A percentile compares a stretch with the other conserved stretches of the same genome.
Evolutionary conservation across 2,329 filamentous ascomycete genomes (phyloP).

Genomic region (Didymella arachidicola): DNA sequence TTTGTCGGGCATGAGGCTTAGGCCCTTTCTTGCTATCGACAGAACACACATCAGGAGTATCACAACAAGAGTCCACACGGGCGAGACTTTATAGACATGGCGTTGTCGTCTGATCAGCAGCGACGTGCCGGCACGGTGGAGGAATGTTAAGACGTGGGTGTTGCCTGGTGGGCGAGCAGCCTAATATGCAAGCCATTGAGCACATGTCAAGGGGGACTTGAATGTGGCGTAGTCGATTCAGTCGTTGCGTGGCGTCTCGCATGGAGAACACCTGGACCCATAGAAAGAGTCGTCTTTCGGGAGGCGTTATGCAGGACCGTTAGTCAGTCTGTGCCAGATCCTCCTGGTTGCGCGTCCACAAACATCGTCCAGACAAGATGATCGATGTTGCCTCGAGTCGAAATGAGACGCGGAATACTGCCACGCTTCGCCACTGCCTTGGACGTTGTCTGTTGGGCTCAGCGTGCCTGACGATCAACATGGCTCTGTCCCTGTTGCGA

Average conservation of each 20-base stretch:
- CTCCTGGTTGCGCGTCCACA: not conserved
- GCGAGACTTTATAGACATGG: not conserved
- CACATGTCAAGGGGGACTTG: not conserved
- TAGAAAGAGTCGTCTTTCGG: not conserved
- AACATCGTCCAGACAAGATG: not conserved
- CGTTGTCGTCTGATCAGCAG: not conserved
- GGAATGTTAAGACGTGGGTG: not conserved
- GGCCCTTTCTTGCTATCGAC: too few species aligned
- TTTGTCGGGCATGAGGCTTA: too few species aligned
- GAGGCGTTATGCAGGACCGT: conserved; percentile 7
- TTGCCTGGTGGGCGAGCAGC: not conserved
- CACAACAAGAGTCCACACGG: too few species aligned
- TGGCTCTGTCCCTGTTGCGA: not conserved
- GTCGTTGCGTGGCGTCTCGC: conserved; percentile 1
- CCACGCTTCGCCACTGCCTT: conserved; percentile 17
- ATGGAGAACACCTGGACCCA: not conserved
- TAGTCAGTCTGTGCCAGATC: not conserved
- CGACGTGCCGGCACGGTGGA: too few species aligned
- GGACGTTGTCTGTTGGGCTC: not conserved
- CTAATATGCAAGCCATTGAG: not conserved
- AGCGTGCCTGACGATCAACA: conserved; percentile 20
- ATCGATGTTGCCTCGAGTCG: not conserved
- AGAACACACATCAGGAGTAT: too few species aligned
- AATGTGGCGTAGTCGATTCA: conserved; percentile 2
- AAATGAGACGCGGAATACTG: not conserved